A percentile compares a stretch with the other conserved stretches of the same genome.
Conservation (phyloP, 148 eudicot genomes). For the Camellia granthamiana region DNA sequence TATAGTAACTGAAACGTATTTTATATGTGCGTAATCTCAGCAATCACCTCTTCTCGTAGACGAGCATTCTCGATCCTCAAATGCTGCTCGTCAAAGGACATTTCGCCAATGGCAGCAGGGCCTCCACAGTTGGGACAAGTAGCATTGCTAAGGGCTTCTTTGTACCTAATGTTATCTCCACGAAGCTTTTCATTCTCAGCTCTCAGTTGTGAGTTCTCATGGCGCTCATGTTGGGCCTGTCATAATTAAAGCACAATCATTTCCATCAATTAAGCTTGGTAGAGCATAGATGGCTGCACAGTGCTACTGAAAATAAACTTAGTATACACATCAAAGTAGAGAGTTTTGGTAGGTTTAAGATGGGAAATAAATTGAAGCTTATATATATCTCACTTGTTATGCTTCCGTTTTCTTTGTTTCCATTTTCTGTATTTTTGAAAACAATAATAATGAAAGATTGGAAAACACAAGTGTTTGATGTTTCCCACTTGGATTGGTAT, state of each 20-base stretch:
- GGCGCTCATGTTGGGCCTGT: conserved; percentile 79
- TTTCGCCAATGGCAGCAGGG: conserved; percentile 83
- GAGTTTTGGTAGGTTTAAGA: not conserved
- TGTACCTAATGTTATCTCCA: conserved; percentile 71
- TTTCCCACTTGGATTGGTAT: too few species aligned
- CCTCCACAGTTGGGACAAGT: conserved; percentile 85
- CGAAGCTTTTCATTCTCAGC: conserved; percentile 86
- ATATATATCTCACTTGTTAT: not conserved
- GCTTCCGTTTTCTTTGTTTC: too few species aligned
- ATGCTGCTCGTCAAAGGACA: conserved; percentile 90
- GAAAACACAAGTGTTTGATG: too few species aligned
- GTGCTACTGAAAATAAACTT: too few species aligned
- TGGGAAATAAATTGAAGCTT: not conserved
- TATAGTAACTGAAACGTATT: too few species aligned
- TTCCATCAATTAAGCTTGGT: not conserved
- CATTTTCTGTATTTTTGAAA: too few species aligned
- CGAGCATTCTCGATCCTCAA: conserved; percentile 81
- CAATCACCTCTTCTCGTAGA: conserved; percentile 69
- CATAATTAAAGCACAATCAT: not conserved
- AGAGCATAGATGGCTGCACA: not conserved
- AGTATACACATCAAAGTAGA: too few species aligned
- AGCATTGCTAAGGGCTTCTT: conserved; percentile 68
- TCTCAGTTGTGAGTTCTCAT: conserved; percentile 67
- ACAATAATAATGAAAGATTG: too few species aligned
- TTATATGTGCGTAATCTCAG: not conserved